phyloP scores from a whole-genome alignment of 306 rosid species.

The Prunus armeniaca region DNA sequence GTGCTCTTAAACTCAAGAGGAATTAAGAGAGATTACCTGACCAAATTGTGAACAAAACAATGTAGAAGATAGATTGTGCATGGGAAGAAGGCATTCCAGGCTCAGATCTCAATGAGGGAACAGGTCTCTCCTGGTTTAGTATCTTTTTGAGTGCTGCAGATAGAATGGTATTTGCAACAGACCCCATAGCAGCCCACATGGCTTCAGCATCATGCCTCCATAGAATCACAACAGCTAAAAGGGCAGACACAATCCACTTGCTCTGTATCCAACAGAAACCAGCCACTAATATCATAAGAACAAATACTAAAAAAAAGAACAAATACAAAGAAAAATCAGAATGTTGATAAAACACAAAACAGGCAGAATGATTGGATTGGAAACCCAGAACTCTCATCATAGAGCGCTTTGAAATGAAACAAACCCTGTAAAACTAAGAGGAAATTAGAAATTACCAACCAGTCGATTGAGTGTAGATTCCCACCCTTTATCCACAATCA shows the following conservation, averaged over 20 bases:
- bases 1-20: neutral
- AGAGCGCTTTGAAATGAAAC: no score
- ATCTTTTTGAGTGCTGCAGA: slow-evolving; percentile 55
- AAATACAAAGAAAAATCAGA: neutral
- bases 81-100: slow-evolving; percentile 99
- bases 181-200: slow-evolving; percentile 71
- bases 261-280: slow-evolving; percentile 55
- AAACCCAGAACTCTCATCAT: no score
- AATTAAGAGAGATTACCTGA: slow-evolving; percentile 57
- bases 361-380: no score
- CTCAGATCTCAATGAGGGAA: slow-evolving; percentile 57
- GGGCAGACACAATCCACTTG: slow-evolving; percentile 70
- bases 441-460: slow-evolving; percentile 41
- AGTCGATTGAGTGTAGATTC: slow-evolving; percentile 57
- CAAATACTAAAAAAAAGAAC: neutral
- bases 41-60: slow-evolving; percentile 32
- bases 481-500: slow-evolving; percentile 21
- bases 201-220: slow-evolving; percentile 84
- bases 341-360: no score
- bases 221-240: slow-evolving; percentile 57
- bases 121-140: slow-evolving; percentile 84
- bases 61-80: slow-evolving; percentile 76
- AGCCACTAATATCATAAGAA: slow-evolving; percentile 11
- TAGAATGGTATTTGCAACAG: slow-evolving; percentile 54
- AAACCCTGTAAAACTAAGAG: neutral